Evolutionary conservation across 352 stramenopile genomes (phyloP).

Genomic region (Stramenopiles sp.): DNA sequence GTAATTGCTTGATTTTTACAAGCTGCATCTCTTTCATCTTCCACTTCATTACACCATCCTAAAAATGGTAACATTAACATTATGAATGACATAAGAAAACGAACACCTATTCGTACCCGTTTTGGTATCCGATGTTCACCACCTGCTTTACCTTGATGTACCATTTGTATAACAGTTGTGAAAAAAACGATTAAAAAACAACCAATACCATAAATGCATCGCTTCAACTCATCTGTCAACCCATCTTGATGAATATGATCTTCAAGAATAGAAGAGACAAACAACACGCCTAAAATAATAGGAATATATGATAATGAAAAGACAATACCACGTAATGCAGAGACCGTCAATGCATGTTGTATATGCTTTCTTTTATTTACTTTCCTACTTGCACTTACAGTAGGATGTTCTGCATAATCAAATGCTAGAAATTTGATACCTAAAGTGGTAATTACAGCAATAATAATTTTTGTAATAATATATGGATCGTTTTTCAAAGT

Average conservation of each 20-base stretch:
- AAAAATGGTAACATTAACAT: not conserved
- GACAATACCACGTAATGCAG: not conserved
- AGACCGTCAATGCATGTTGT: not conserved
- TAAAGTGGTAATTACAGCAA: not conserved
- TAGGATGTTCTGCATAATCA: not conserved
- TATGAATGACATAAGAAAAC: not conserved
- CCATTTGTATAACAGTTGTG: not conserved
- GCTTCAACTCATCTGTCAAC: not conserved
- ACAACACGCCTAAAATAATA: not conserved
- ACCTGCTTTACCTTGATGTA: not conserved
- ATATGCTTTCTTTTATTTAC: not conserved
- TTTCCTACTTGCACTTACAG: not conserved
- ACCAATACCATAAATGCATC: not conserved
- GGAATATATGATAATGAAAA: not conserved
- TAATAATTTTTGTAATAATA: not conserved
- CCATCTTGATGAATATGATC: not conserved
- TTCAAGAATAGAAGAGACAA: not conserved
- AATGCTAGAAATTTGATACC: not conserved
- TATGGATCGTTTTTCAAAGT: not conserved
- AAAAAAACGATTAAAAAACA: not conserved
- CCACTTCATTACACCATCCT: not conserved
- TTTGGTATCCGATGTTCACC: not conserved
- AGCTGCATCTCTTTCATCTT: not conserved
- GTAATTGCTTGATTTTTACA: not conserved
- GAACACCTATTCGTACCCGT: not conserved